A percentile compares a stretch with the other conserved stretches of the same genome.
Conservation (phyloP, 495 filamentous ascomycete species). For the Neurospora sp. region DNA sequence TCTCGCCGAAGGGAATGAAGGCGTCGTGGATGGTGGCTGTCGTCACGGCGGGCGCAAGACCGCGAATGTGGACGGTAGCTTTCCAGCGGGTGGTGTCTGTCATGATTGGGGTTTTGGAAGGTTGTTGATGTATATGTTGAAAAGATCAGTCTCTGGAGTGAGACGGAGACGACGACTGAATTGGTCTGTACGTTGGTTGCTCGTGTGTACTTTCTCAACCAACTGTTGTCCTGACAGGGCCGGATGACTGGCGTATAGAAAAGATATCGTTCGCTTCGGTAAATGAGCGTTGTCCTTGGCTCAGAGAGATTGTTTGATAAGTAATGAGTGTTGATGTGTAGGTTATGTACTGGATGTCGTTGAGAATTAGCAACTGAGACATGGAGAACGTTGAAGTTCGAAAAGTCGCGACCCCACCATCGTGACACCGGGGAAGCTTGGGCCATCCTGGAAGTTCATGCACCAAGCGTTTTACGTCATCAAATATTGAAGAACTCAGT, state of each 20-base stretch:
- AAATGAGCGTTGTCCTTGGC: background rate
- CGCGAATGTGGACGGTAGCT: conserved; percentile 83
- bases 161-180: background rate
- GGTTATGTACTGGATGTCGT: background rate
- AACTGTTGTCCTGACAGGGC: background rate
- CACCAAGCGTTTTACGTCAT: background rate
- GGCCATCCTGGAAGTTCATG: background rate
- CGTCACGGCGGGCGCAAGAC: conserved; percentile 72
- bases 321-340: background rate
- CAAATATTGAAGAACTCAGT: background rate
- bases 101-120: conserved; percentile 40
- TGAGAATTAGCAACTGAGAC: background rate
- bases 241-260: background rate
- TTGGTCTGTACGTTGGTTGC: background rate
- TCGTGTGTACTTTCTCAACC: background rate
- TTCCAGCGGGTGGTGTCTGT: conserved; percentile 77
- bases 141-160: background rate
- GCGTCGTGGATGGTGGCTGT: conserved; percentile 68
- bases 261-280: background rate
- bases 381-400: background rate
- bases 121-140: background rate
- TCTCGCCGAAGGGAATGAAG: conserved; percentile 93
- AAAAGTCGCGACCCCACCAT: background rate
- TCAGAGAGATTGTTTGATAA: background rate
- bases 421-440: background rate